Base-by-base conservation (phyloP, 345 rosid species). In the Erodium maritimum region DNA sequence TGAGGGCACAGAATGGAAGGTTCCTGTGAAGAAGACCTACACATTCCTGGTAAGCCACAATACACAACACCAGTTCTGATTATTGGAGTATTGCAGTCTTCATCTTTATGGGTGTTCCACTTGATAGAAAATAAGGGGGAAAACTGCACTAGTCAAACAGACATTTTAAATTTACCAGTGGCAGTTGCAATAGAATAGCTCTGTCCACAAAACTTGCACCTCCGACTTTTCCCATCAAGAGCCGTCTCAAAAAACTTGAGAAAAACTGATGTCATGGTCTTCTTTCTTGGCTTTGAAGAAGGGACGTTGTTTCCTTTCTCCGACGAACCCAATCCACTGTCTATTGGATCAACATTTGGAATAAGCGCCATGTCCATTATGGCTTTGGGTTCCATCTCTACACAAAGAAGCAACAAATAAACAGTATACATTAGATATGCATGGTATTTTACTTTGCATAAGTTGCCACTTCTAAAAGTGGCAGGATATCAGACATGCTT, bases 251-350 rank as follows among this genome's bases (percentile, higher is more conserved):
- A 91, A 61, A 79, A 86, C 70, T 84, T 91, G 50, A 91, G 97
- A 72, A 76, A 91, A 13, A 88, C 87, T 5, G 98, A 91, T n/a
- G 98, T 91, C 98, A 88, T 86, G 0, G 96, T 88, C 80, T 91
- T 91, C 80, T 88, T 91, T 50, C 98, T 81, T 29, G 72, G 76
- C 72, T 91, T 91, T 23, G 90, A 68, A 4, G 75, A 60, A 58
- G 80, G 71, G 61, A 54, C 57, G 55, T 77, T 21, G 67, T 56
- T 75, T 45, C 80, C 75, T 69, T 88, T 86, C 9, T 82, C 95
- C 0, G 96, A 82, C 69, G 97, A 86, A 66, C 78, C 84, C 63
- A 86, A 62, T 63, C 75, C 95, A 54, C 84, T 81, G 65, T 86
- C 87, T 60, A 71, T 61, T 14, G 85, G 69, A 71, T 91, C 88